These are phyloP conservation scores for Suhomyces faveliae DNA, from an alignment of 805 yeast genomes.

Conservation along the genomic window DNA sequence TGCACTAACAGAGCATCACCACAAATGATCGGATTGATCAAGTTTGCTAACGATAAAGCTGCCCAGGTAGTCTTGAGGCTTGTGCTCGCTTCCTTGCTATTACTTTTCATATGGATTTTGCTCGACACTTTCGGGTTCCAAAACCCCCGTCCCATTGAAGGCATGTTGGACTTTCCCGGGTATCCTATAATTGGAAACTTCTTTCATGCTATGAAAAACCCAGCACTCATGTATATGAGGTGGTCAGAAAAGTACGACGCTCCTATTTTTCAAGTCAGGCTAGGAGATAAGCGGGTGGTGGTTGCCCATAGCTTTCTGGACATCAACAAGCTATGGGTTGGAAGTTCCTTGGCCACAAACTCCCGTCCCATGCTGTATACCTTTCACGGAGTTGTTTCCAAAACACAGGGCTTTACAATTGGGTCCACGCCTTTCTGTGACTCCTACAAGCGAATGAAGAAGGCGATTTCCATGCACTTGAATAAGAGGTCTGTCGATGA, in stretches of 20 bases:
- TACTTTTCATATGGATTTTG: background rate
- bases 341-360: constrained; percentile 47
- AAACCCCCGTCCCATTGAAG: constrained; percentile 22
- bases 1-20: background rate
- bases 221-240: constrained; percentile 46
- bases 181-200: constrained; percentile 54
- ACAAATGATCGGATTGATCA: background rate
- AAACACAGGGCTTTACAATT: constrained; percentile 56
- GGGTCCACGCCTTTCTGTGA: constrained; percentile 64
- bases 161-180: constrained; percentile 45
- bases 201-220: constrained; percentile 44
- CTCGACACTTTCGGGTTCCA: background rate
- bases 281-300: constrained; percentile 57
- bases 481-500: constrained; percentile 34
- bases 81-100: background rate
- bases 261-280: constrained; percentile 57
- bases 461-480: constrained; percentile 46
- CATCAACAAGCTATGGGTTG: constrained; percentile 53
- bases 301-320: constrained; percentile 67
- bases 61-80: background rate
- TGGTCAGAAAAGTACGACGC: constrained; percentile 45
- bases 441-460: constrained; percentile 47
- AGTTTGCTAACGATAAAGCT: background rate
- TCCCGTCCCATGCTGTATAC: constrained; percentile 69
- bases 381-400: constrained; percentile 61